Conservation (phyloP, 192 early-diverging fungal genomes). For the Paraglomus occultum region DNA sequence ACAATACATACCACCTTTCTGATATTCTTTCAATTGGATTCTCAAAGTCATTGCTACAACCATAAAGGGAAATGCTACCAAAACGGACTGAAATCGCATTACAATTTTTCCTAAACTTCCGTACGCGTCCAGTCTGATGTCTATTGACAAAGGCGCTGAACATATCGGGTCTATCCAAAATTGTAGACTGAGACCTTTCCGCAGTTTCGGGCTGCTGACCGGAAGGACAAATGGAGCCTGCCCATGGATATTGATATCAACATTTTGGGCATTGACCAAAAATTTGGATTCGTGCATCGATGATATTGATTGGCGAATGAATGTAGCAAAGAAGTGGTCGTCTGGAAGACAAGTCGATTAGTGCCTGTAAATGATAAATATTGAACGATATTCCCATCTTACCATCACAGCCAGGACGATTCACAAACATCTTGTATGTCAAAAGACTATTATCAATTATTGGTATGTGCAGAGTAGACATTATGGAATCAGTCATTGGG, state of each 20-base stretch:
- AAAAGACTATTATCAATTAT: constrained; percentile 51
- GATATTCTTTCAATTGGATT: constrained; percentile 45
- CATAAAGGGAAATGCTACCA: constrained; percentile 65
- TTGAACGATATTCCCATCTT: background rate
- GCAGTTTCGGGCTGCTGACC: constrained; percentile 16
- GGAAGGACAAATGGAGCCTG: constrained; percentile 42
- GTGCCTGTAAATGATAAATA: background rate
- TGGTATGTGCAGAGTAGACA: constrained; percentile 46
- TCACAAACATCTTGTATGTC: constrained; percentile 49
- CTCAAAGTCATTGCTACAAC: constrained; percentile 56
- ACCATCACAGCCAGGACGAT: constrained; percentile 36
- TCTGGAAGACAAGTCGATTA: constrained; percentile 4
- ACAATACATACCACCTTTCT: constrained; percentile 17
- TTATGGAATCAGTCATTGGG: constrained; percentile 27
- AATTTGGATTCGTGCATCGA: constrained; percentile 56
- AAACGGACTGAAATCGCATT: constrained; percentile 69
- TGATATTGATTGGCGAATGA: constrained; percentile 55
- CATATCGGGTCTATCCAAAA: constrained; percentile 59
- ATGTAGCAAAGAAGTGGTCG: constrained; percentile 44
- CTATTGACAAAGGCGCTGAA: constrained; percentile 40
- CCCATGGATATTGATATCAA: constrained; percentile 54
- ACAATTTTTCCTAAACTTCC: constrained; percentile 66
- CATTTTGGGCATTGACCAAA: constrained; percentile 41
- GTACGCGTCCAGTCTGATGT: constrained; percentile 62
- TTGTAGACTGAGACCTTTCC: constrained; percentile 43